A percentile compares a stretch with the other conserved stretches of the same genome.
Conservation (phyloP, 352 stramenopile species). For the Nothophytophthora sp. region DNA sequence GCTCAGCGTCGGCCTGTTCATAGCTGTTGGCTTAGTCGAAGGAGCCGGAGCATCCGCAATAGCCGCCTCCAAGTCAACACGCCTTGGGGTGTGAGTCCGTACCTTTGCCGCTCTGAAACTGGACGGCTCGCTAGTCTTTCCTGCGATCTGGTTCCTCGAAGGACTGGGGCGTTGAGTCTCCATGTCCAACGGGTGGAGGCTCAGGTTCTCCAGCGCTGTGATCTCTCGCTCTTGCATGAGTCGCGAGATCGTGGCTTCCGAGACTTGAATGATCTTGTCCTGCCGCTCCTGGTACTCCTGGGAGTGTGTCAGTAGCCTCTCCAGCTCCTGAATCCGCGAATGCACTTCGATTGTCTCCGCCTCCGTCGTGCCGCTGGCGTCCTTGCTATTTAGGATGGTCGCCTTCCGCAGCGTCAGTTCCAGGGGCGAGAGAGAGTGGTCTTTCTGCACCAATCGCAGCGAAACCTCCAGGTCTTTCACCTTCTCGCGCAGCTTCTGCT, state of each 20-base stretch:
- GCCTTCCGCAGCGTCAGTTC: slow-evolving; percentile 68
- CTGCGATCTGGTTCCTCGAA: neutral
- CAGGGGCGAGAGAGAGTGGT: slow-evolving; percentile 56
- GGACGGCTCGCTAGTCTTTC: slow-evolving; percentile 5
- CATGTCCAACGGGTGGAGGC: slow-evolving; percentile 29
- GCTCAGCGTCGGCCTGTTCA: slow-evolving; percentile 4
- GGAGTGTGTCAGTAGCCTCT: slow-evolving; percentile 53
- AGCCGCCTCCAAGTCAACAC: slow-evolving; percentile 14
- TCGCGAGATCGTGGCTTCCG: slow-evolving; percentile 58
- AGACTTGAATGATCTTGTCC: slow-evolving; percentile 65
- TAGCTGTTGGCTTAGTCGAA: neutral
- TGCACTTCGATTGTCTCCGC: slow-evolving; percentile 59
- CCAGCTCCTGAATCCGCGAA: slow-evolving; percentile 54
- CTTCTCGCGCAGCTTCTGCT: slow-evolving; percentile 73
- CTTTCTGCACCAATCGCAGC: slow-evolving; percentile 62
- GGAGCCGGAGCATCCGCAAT: neutral
- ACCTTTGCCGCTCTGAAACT: slow-evolving; percentile 7
- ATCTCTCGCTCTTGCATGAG: slow-evolving; percentile 61
- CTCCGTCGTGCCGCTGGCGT: slow-evolving; percentile 41
- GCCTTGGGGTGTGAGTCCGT: slow-evolving; percentile 9
- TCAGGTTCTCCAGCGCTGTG: slow-evolving; percentile 45
- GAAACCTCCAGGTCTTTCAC: slow-evolving; percentile 76
- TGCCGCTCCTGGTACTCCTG: slow-evolving; percentile 63
- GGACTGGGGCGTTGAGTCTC: slow-evolving; percentile 4
- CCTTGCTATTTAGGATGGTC: slow-evolving; percentile 52